Percentiles rank a stretch among this genome's conserved stretches.
phyloP scores from a whole-genome alignment of 805 yeast genomes.

The Saturnispora serradocipensis region DNA sequence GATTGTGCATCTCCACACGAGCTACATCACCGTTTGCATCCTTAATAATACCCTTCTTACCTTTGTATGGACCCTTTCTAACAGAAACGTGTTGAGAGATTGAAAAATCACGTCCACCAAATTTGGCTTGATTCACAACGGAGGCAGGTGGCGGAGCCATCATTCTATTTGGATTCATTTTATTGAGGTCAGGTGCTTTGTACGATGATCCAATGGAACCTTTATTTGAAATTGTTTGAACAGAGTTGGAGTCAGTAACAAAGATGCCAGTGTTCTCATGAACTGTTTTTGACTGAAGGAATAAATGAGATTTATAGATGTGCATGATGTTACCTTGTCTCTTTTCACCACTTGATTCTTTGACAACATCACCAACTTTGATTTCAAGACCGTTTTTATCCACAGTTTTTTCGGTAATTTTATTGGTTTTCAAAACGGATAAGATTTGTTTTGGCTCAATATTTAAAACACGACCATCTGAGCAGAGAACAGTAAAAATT shows the following conservation, averaged over 20 bases:
- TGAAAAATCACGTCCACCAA: constrained; percentile 72
- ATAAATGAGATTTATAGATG: constrained; percentile 70
- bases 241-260: constrained; percentile 65
- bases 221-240: constrained; percentile 78
- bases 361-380: constrained; percentile 86
- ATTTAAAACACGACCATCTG: constrained; percentile 67
- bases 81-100: constrained; percentile 79
- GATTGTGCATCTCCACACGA: constrained; percentile 88
- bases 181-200: constrained; percentile 56
- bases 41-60: constrained; percentile 84
- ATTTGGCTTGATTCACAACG: constrained; percentile 41
- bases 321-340: constrained; percentile 85
- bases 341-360: constrained; percentile 72
- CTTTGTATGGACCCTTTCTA: constrained; percentile 88
- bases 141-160: constrained; percentile 64
- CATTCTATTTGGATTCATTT: constrained; percentile 75
- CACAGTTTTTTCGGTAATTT: constrained; percentile 72
- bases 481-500: constrained; percentile 66
- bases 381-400: constrained; percentile 81
- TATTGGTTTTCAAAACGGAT: constrained; percentile 55
- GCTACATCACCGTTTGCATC: constrained; percentile 91
- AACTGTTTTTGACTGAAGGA: constrained; percentile 70
- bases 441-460: constrained; percentile 78
- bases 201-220: constrained; percentile 51
- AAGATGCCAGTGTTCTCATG: constrained; percentile 87